phyloP scores from a whole-genome alignment of 495 filamentous ascomycete genomes.

The Aspergillus sclerotioniger region DNA sequence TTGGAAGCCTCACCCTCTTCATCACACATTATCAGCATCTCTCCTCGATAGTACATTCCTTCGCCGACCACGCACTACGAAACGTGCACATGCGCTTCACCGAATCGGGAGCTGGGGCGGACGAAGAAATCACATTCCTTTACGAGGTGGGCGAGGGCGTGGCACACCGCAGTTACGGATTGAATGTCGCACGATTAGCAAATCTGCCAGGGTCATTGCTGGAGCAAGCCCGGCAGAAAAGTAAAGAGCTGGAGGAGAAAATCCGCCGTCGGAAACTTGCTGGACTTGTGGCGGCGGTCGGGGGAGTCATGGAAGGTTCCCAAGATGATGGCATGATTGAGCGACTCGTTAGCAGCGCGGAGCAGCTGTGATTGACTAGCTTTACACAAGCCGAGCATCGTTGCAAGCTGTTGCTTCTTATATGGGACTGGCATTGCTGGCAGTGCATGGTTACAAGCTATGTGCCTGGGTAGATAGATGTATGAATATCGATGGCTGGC shows the following conservation, averaged over 20 bases:
- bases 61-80: conserved; percentile 56
- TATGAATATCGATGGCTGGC: neutral
- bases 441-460: neutral
- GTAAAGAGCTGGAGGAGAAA: conserved; percentile 72
- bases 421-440: neutral
- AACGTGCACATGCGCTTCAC: conserved; percentile 87
- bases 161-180: conserved; percentile 87
- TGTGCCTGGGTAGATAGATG: neutral
- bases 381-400: neutral
- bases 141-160: conserved; percentile 85
- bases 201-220: conserved; percentile 73
- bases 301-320: conserved; percentile 40
- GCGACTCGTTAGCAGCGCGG: conserved; percentile 35
- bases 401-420: neutral
- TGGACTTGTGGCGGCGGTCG: conserved; percentile 40
- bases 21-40: conserved; percentile 96
- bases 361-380: conserved; percentile 32
- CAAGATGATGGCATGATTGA: conserved; percentile 31
- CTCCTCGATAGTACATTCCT: conserved; percentile 64
- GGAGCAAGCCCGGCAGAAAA: conserved; percentile 75
- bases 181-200: conserved; percentile 90
- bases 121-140: conserved; percentile 71
- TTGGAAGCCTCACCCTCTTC: conserved; percentile 79
- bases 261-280: conserved; percentile 58
- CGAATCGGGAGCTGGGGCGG: conserved; percentile 42